These are phyloP conservation scores for Diatrype stigma DNA, from an alignment of 2,329 filamentous ascomycete genomes.

Conservation along the genomic window DNA sequence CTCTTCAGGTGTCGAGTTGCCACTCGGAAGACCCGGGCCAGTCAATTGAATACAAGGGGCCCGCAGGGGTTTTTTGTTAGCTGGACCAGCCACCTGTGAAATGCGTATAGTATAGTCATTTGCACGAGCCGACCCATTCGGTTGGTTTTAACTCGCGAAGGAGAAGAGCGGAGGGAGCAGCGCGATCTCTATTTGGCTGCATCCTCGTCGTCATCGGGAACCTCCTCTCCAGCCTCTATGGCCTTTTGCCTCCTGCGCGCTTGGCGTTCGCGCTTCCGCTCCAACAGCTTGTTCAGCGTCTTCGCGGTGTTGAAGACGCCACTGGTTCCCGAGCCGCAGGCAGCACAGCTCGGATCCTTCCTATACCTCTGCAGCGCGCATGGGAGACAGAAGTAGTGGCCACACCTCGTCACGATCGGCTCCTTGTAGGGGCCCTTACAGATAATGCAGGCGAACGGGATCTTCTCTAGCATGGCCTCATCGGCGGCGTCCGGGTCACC, in stretches of 20 bases:
- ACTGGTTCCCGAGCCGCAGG: constrained; percentile 78
- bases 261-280: constrained; percentile 63
- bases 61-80: no score
- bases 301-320: constrained; percentile 90
- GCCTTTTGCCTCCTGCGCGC: constrained; percentile 53
- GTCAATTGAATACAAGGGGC: no score
- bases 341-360: constrained; percentile 81
- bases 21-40: no score
- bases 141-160: no score
- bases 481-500: constrained; percentile 54
- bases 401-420: constrained; percentile 83
- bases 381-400: constrained; percentile 91
- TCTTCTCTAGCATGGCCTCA: constrained; percentile 71
- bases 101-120: no score
- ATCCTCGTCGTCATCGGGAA: constrained; percentile 41
- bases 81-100: no score
- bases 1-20: no score
- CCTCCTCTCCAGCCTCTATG: constrained; percentile 46
- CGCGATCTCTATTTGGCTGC: constrained; percentile 13
- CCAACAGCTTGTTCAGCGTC: constrained; percentile 74
- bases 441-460: constrained; percentile 86
- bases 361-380: constrained; percentile 85
- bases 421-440: constrained; percentile 74
- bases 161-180: no score
- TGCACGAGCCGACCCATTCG: neutral